Evolutionary conservation across 2,329 filamentous ascomycete genomes (phyloP), one percentile per base, ranked within the genome.

Genomic region (Celoporthe dispersa): DNA sequence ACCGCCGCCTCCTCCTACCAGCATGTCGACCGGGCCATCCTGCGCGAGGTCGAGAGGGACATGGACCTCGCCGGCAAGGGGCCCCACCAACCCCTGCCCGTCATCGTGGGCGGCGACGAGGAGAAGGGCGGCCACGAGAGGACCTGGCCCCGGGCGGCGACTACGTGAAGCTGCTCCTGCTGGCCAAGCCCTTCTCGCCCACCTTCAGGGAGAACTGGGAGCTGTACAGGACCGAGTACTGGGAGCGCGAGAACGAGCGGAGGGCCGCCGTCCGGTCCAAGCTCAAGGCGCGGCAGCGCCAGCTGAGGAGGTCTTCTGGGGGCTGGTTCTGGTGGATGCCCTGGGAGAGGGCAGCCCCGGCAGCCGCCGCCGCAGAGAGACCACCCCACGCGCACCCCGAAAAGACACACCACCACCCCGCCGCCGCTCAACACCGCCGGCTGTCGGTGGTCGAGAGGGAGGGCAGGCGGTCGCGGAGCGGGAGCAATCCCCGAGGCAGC

Each of bases 121-220:
- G 90, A 92, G 73, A 83, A 81, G 71, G 87, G 86, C 19, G 90
- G 91, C 1, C 90, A 94, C 68, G 94, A 98, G 95, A 98, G 80
- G 96, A 98, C 77, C 86, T 99, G 59, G 92, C 94, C 0, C 90
- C 93, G 0, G 95, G 94, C 0, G 96, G 96, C 2, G 94, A 98
- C 81, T 92, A 95, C 77, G 91, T 99, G 75, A 96, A 97, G 80
- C 86, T 99, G 0, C 84, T 98, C 25, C 85, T 99, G 9, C 87
- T 98, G 14, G 94, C 96, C 0, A 99, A 99, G 78, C 94, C 94
- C 0, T 99, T 99, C 77, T 97, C 93, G 7, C 91, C 96, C 0
- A 94, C 93, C 62, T 99, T 99, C 77, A 88, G 96, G 28, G 94
- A 98, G 79, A 97, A 97, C 74, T 99, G 96, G 96, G 96, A 99